These are phyloP conservation scores for Russula virescens DNA, from an alignment of 768 basidiomycete genomes.

Conservation along the genomic window DNA sequence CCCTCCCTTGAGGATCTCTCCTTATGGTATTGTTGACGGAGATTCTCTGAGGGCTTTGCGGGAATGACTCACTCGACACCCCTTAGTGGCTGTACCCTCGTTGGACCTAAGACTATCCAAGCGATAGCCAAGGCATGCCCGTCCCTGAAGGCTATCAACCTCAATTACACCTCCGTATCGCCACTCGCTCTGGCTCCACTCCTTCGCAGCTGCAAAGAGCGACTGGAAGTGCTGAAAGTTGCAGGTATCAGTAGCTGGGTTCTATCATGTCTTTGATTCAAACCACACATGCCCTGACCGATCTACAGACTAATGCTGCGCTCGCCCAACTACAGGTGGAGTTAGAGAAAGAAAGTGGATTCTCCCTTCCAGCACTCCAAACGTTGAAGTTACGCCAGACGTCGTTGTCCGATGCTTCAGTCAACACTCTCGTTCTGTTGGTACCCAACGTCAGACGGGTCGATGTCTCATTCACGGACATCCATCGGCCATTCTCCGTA, in stretches of 20 bases:
- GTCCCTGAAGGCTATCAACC: constrained; percentile 44
- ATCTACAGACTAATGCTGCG: constrained; percentile 49
- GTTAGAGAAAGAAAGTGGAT: constrained; percentile 22
- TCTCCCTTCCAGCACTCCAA: constrained; percentile 38
- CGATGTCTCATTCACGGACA: constrained; percentile 59
- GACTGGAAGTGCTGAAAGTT: constrained; percentile 52
- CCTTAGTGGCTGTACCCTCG: constrained; percentile 54
- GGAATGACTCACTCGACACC: constrained; percentile 14
- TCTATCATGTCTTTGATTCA: background rate
- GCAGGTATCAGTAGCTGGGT: constrained; percentile 62
- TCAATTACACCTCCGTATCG: constrained; percentile 54
- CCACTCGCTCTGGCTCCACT: constrained; percentile 44
- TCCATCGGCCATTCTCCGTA: constrained; percentile 36
- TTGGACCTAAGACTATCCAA: constrained; percentile 43
- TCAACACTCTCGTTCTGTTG: constrained; percentile 38
- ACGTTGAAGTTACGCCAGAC: constrained; percentile 57
- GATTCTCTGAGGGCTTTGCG: background rate
- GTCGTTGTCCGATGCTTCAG: constrained; percentile 43
- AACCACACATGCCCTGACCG: background rate
- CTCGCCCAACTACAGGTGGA: constrained; percentile 41
- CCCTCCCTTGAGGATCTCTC: constrained; percentile 43
- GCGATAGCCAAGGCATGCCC: constrained; percentile 40
- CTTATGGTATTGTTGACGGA: constrained; percentile 42
- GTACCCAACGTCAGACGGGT: constrained; percentile 50
- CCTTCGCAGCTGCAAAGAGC: constrained; percentile 34